Base-by-base conservation (phyloP, 2,329 filamentous ascomycete species). In the Fusarium lyarnte region DNA sequence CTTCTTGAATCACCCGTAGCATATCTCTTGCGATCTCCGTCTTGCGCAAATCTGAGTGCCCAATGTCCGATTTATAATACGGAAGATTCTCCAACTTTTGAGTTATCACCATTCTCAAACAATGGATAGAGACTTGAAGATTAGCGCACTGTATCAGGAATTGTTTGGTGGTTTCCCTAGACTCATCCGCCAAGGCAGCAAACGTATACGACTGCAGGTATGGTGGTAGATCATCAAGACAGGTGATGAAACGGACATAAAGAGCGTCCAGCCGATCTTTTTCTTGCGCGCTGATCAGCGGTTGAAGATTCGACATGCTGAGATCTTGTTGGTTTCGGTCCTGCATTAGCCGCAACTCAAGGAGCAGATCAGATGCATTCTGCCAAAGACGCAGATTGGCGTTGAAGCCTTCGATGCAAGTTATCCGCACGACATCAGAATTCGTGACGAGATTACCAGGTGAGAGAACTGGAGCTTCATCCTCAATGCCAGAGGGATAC, bases 11-110 rank as follows among this genome's bases (percentile, higher is more conserved):
- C 1, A 84, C 79, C 0, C 80, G 76, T 19, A 85, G 42, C 79
- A 85, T 83, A 46, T 84, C 82, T 17, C 81, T 76, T 4, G 83
- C 84, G 52, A 85, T 84, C 51, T 85, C 84, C 1, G 83, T 84
- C 65, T 83, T 83, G 14, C 66, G 69, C 17, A 81, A 41, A 46
- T 81, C 79, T 0, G 79, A 78, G 39, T 81, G 79, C 54, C 81
- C 79, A 0, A 77, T 69, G 0, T 79, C 79, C 0, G 77, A 63
- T 2, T 72, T 74, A n/a, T 78, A 79, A 39, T 80, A 80, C 0
- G 79, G 75, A 7, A 81, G 59, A 4, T 79, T 78, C n/a, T 81
- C 80, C 42, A 82, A 74, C 23, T 81, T 81, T 21, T 82, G 80
- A 3, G 77, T 78, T 17, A 84, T 82, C 1, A 83, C 81, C 78